Base-by-base conservation (phyloP, 2,329 filamentous ascomycete species). In the Aspergillus alliaceus region DNA sequence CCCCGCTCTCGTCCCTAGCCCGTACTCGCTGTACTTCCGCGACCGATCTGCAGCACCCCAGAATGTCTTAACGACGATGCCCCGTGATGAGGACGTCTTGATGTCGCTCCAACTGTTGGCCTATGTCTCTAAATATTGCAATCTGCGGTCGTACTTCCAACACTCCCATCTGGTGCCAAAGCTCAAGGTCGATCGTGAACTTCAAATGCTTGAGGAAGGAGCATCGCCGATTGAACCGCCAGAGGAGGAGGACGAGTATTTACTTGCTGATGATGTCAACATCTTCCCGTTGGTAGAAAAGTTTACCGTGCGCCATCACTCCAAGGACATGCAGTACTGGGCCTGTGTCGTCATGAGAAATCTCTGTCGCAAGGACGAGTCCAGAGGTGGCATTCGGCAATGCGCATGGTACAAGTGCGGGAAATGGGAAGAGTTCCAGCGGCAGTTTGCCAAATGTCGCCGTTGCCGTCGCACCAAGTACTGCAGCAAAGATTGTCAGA, bases 401-500 rank as follows among this genome's bases (percentile, higher is more conserved):
- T 99, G 95, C 74, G 95, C 95, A 53, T 97, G 97, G 79, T 99
- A 96, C 79, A 88, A 96, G 76, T 99, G 95, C 74, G 93, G 93
- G 59, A 97, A 96, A 73, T 99, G 95, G 95, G 95, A 99, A 75
- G 90, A 97, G 76, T 97, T 87, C 73, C 93, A 93, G 37, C 87
- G 95, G 60, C 93, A 99, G 72, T 99, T 99, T 75, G 95, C 95
- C 66, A 99, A 99, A 78, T 99, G 95, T 78, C 88, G 95, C 64
- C 88, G 95, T 63, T 99, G 95, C 79, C 87, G 95, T 66, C 87
- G 95, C 64, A 99, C 95, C 60, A 99, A 99, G 76, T 97, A 97
- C 80, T 99, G 95, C 86, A 97, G 93, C 84, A 99, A 99, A 77
- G 95, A 99, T 76, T 99, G 95, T 77, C 95, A 99, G 78, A 98